Evolutionary conservation across 805 yeast species (phyloP).

Genomic region (Ogataea corticis): DNA sequence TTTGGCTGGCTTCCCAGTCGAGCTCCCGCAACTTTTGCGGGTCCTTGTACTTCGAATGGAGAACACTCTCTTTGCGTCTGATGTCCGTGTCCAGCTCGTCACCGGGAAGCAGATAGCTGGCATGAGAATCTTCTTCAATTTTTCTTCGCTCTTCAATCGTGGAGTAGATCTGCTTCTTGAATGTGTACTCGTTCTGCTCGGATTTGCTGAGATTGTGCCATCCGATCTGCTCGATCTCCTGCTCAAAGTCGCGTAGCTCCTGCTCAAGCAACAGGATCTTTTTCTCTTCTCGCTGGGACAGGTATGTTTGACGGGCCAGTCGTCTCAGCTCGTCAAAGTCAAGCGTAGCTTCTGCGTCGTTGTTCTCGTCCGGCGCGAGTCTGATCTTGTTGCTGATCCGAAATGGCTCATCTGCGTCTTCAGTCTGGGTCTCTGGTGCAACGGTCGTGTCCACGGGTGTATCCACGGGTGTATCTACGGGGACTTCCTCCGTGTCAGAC

Average conservation of each 20-base stretch:
- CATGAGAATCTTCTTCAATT: conserved; percentile 22
- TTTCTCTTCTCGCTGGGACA: conserved; percentile 49
- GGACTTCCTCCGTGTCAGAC: background rate
- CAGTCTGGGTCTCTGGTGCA: background rate
- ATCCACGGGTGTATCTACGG: background rate
- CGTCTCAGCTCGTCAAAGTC: conserved; percentile 37
- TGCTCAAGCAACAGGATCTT: conserved; percentile 42
- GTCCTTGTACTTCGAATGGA: conserved; percentile 40
- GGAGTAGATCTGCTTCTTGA: conserved; percentile 50
- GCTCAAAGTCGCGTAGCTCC: conserved; percentile 51
- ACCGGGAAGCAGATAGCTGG: conserved; percentile 53
- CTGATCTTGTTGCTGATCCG: conserved; percentile 1
- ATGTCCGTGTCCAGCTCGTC: conserved; percentile 59
- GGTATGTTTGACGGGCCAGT: conserved; percentile 50
- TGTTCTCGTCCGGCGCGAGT: conserved; percentile 2
- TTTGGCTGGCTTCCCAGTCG: conserved; percentile 57
- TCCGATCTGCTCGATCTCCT: conserved; percentile 50
- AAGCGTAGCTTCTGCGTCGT: background rate
- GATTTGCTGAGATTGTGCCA: conserved; percentile 50
- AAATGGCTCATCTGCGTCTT: background rate
- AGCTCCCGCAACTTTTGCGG: conserved; percentile 20
- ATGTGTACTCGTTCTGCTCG: conserved; percentile 52
- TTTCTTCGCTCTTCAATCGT: conserved; percentile 43
- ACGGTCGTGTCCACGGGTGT: too few species aligned
- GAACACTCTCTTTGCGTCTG: conserved; percentile 51